These are phyloP conservation scores for Candida sanyaensis DNA, from an alignment of 1,139 yeast species.

Conservation along the genomic window DNA sequence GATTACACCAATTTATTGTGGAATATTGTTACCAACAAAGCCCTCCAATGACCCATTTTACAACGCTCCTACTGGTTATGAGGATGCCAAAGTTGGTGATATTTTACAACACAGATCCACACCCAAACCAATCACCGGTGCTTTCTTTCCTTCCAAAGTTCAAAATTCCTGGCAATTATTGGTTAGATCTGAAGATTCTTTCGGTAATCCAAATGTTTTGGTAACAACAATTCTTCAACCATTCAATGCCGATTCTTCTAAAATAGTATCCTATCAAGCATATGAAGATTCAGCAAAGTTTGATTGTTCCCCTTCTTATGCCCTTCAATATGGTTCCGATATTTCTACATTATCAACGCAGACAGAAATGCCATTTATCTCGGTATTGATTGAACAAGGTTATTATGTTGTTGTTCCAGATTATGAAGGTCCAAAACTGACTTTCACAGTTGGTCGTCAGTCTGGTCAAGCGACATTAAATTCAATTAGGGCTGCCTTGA, in stretches of 20 bases:
- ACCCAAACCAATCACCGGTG: constrained; percentile 20
- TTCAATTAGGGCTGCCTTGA: constrained; percentile 22
- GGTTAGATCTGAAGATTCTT: constrained; percentile 32
- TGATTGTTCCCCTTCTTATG: constrained; percentile 17
- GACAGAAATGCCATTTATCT: constrained; percentile 22
- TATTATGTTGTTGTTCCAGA: constrained; percentile 29
- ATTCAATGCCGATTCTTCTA: constrained; percentile 22
- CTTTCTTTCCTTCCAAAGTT: constrained; percentile 14
- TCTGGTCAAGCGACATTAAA: constrained; percentile 26
- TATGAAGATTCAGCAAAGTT: constrained; percentile 15
- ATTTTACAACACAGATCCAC: constrained; percentile 24
- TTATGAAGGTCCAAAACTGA: constrained; percentile 21
- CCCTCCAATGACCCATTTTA: constrained; percentile 24
- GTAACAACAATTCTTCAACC: constrained; percentile 37
- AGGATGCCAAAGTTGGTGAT: constrained; percentile 20
- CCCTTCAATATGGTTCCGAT: constrained; percentile 14
- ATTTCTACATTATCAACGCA: constrained; percentile 15
- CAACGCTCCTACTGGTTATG: constrained; percentile 22
- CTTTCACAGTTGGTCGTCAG: constrained; percentile 25
- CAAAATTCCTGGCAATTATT: constrained; percentile 31
- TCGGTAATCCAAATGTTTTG: constrained; percentile 30
- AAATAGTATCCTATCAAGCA: constrained; percentile 20
- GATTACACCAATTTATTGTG: neutral
- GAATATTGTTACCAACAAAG: neutral
- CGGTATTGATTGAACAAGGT: constrained; percentile 23